phyloP scores from a whole-genome alignment of 345 rosid species.

The Populus deltoides region DNA sequence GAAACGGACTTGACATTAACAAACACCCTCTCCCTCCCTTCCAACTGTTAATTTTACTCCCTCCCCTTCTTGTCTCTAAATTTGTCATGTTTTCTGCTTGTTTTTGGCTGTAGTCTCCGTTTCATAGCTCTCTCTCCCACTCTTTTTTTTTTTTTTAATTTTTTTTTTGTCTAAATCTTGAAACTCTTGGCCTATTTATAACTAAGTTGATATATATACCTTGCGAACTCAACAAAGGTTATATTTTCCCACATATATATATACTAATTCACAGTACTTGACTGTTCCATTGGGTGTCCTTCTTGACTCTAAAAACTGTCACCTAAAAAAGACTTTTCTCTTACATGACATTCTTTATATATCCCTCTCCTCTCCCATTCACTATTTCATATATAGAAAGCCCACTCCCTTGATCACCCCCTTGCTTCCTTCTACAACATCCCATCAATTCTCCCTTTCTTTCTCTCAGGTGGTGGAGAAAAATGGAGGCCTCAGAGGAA shows the following conservation, averaged over 20 bases:
- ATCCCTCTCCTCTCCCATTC: background rate
- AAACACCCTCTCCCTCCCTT: constrained; percentile 19
- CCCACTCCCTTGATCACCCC: constrained; percentile 20
- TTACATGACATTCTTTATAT: background rate
- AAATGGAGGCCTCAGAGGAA: constrained; percentile 47
- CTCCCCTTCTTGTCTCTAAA: constrained; percentile 23
- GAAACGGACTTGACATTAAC: constrained; percentile 50
- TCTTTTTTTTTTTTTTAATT: too few relatives aligned
- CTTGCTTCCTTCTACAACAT: constrained; percentile 10
- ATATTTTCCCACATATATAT: background rate
- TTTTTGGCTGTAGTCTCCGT: too few relatives aligned
- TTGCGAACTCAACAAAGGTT: background rate
- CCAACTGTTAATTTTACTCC: constrained; percentile 14
- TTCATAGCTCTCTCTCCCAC: too few relatives aligned
- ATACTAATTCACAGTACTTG: constrained; percentile 30
- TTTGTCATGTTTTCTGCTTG: constrained; percentile 41
- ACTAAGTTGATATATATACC: background rate
- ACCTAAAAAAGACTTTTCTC: background rate
- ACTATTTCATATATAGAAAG: constrained; percentile 15
- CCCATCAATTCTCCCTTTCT: constrained; percentile 14
- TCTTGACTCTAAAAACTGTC: constrained; percentile 32
- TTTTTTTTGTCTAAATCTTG: background rate
- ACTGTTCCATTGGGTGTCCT: constrained; percentile 32
- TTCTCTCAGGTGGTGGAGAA: constrained; percentile 21
- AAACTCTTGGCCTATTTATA: background rate